Percentiles rank a stretch among this genome's conserved stretches.
phyloP scores from a whole-genome alignment of 306 rosid genomes.

The Casuarina glauca region DNA sequence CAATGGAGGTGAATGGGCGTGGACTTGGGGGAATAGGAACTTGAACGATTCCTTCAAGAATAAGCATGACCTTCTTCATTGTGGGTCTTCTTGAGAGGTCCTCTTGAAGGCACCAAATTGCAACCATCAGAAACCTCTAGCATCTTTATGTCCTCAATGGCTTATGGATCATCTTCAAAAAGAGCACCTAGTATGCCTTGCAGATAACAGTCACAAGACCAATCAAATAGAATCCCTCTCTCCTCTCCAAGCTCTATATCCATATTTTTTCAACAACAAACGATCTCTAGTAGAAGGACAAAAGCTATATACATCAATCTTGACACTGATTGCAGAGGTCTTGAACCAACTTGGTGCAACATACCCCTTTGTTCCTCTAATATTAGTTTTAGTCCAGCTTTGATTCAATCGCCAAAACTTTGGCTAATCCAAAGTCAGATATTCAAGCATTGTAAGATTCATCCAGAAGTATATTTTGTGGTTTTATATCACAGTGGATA shows the following conservation, averaged over 20 bases:
- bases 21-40: constrained; percentile 14
- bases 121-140: constrained; percentile 34
- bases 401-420: constrained; percentile 23
- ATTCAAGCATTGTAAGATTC: no score
- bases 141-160: constrained; percentile 16
- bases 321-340: constrained; percentile 17
- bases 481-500: no score
- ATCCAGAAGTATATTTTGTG: no score
- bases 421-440: constrained; percentile 26
- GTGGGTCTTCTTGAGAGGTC: constrained; percentile 39
- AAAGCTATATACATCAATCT: constrained; percentile 23
- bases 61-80: constrained; percentile 34
- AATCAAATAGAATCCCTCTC: constrained; percentile 29
- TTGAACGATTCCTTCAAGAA: constrained; percentile 37
- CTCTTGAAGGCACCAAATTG: constrained; percentile 45
- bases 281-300: constrained; percentile 1
- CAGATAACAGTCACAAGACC: constrained; percentile 40
- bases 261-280: constrained; percentile 30
- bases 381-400: constrained; percentile 8
- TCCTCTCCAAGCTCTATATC: constrained; percentile 14
- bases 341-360: constrained; percentile 38
- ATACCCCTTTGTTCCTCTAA: constrained; percentile 13
- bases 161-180: constrained; percentile 15
- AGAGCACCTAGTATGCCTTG: constrained; percentile 9
- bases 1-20: no score